phyloP scores from a whole-genome alignment of 306 rosid species.

The Casuarina cunninghamiana region DNA sequence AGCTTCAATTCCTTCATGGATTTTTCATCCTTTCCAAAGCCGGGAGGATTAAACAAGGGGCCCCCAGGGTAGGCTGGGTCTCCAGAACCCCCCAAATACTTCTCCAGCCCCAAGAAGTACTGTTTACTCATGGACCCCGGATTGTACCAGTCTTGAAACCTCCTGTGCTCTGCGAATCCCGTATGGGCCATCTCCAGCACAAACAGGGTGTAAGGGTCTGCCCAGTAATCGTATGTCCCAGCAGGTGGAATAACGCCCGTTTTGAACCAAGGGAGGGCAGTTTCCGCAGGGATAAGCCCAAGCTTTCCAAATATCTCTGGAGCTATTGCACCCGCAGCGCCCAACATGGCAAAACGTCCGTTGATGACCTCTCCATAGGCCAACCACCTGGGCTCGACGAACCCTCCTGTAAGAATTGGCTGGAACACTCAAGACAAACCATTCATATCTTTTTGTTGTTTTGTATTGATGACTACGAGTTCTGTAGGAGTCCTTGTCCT shows the following conservation, averaged over 20 bases:
- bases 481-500: no score
- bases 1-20: constrained; percentile 84
- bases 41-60: constrained; percentile 88
- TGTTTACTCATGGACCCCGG: constrained; percentile 91
- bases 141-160: constrained; percentile 83
- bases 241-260: constrained; percentile 94
- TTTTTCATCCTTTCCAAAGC: constrained; percentile 89
- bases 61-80: constrained; percentile 94
- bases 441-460: no score
- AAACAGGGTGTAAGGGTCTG: constrained; percentile 85
- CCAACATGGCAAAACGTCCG: constrained; percentile 87
- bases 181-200: constrained; percentile 72
- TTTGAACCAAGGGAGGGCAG: constrained; percentile 95
- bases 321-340: constrained; percentile 81
- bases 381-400: constrained; percentile 91
- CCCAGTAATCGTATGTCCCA: constrained; percentile 92
- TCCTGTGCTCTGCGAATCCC: constrained; percentile 96
- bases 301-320: constrained; percentile 77
- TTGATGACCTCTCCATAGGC: constrained; percentile 94
- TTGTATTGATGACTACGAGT: no score
- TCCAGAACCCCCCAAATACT: constrained; percentile 73
- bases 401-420: constrained; percentile 60
- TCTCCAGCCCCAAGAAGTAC: constrained; percentile 85
- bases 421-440: no score
- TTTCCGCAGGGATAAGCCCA: constrained; percentile 77